Conservation (phyloP, 192 early-diverging fungal species). For the Rhizophagus prolifer region DNA sequence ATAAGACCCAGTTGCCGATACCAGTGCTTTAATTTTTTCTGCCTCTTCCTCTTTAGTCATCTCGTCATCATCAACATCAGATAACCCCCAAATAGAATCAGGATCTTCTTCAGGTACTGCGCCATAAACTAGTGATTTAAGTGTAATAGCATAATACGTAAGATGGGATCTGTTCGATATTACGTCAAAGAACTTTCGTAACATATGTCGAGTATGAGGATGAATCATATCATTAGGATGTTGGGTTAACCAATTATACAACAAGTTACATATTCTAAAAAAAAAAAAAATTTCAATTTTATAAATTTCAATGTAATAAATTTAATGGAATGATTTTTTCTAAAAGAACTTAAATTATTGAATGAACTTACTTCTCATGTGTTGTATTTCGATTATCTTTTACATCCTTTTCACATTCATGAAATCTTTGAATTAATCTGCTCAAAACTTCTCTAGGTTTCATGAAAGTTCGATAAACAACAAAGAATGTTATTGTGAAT, state of each 20-base stretch:
- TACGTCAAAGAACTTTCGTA: conserved; percentile 33
- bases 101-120: conserved; percentile 32
- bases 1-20: not conserved
- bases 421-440: conserved; percentile 8
- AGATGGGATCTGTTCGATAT: conserved; percentile 36
- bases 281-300: not conserved
- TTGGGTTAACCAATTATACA: conserved; percentile 41
- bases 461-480: conserved; percentile 14
- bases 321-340: too few relatives aligned
- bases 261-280: conserved; percentile 37
- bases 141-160: conserved; percentile 28
- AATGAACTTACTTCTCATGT: conserved; percentile 12
- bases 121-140: conserved; percentile 32
- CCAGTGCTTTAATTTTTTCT: too few relatives aligned
- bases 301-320: too few relatives aligned
- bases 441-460: conserved; percentile 18
- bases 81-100: conserved; percentile 9
- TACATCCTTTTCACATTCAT: not conserved
- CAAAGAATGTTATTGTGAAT: conserved; percentile 16
- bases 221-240: conserved; percentile 45
- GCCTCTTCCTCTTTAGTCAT: not conserved
- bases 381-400: not conserved
- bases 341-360: not conserved
- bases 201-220: conserved; percentile 36
- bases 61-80: not conserved